These are phyloP conservation scores for Crithidia brevicula DNA, from an alignment of 208 protist genomes.

Conservation along the genomic window DNA sequence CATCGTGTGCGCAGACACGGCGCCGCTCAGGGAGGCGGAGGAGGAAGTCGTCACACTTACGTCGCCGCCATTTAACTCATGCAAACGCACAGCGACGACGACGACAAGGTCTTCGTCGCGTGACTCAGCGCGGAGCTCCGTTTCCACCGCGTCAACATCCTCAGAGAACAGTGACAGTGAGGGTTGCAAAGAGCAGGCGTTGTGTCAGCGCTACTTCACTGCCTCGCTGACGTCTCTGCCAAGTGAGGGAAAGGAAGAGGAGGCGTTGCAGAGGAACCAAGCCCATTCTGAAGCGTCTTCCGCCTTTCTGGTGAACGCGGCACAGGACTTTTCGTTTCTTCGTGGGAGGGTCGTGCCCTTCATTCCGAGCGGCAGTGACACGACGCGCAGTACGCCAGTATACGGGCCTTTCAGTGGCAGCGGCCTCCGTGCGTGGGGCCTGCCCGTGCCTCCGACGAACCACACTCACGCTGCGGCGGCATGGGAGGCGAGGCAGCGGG, in stretches of 20 bases:
- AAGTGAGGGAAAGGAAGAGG: neutral
- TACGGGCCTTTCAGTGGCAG: neutral
- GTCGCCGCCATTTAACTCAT: neutral
- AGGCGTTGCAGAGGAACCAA: neutral
- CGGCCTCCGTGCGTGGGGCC: neutral
- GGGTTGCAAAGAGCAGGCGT: neutral
- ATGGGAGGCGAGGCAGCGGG: slow-evolving; percentile 4
- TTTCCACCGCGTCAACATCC: slow-evolving; percentile 9
- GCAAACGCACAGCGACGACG: neutral
- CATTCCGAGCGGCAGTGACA: neutral
- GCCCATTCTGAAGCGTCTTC: neutral
- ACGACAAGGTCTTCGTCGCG: neutral
- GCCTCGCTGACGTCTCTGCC: slow-evolving; percentile 4
- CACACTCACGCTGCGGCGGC: slow-evolving; percentile 13
- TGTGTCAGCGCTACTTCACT: neutral
- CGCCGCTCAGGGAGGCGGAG: neutral
- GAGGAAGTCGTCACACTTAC: neutral
- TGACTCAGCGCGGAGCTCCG: neutral
- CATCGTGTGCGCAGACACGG: neutral
- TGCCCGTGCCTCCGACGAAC: slow-evolving; percentile 20
- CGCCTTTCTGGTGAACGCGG: neutral
- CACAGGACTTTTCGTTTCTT: neutral
- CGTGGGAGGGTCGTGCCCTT: neutral
- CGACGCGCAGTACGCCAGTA: neutral
- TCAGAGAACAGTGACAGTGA: neutral